Evolutionary conservation across 139 green algal genomes (phyloP).

Genomic region (Chlamydomonas applanata): DNA sequence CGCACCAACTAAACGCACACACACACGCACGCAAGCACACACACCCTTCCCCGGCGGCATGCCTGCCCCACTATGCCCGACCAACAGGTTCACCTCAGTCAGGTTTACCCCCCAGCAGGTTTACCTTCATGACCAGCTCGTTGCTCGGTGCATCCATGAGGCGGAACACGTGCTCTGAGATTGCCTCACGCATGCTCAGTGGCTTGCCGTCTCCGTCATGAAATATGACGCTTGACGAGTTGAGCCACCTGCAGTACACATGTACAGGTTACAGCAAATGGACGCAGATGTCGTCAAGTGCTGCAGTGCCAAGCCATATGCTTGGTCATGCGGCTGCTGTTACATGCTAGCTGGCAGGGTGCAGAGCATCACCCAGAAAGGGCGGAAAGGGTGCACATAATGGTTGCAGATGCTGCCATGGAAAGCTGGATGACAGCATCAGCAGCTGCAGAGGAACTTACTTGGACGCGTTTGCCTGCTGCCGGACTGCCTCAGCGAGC

Average conservation of each 20-base stretch:
- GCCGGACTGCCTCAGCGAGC: neutral
- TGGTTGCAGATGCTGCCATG: no score
- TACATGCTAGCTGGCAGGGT: no score
- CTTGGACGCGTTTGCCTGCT: constrained; percentile 4
- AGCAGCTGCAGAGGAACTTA: no score
- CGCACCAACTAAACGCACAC: no score
- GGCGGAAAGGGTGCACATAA: no score
- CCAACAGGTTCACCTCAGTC: no score
- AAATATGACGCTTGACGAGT: constrained; percentile 7
- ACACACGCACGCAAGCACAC: no score
- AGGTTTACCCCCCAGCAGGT: no score
- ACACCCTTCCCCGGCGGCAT: no score
- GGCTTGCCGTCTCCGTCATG: constrained; percentile 13
- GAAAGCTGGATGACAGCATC: no score
- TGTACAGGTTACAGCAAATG: neutral
- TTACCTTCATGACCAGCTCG: constrained; percentile 47
- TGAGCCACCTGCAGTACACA: constrained; percentile 31
- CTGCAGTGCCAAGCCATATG: neutral
- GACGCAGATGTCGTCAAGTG: neutral
- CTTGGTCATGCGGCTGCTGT: neutral
- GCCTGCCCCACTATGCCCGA: no score
- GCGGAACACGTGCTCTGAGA: constrained; percentile 41
- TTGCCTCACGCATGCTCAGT: constrained; percentile 35
- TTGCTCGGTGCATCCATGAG: constrained; percentile 35
- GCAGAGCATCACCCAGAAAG: no score